These are phyloP conservation scores for Extremus antarcticus DNA, from an alignment of 495 filamentous ascomycete species.

Conservation along the genomic window DNA sequence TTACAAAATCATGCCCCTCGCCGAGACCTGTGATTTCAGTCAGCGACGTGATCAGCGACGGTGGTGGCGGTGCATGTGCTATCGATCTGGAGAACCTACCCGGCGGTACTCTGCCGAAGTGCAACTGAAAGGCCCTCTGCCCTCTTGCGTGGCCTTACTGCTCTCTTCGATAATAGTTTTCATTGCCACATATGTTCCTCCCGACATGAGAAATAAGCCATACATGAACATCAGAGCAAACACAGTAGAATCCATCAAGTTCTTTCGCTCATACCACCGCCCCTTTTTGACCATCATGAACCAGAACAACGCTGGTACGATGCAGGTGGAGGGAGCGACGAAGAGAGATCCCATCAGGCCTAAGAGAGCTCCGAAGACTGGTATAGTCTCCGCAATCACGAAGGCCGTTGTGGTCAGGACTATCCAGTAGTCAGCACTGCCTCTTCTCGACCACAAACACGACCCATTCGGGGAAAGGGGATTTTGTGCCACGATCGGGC, in stretches of 20 bases:
- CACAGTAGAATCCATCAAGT: conserved; percentile 16
- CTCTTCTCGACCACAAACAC: too few relatives aligned
- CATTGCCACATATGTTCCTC: conserved; percentile 28
- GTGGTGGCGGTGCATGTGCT: too few relatives aligned
- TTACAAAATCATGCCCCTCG: too few relatives aligned
- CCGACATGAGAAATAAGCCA: conserved; percentile 24
- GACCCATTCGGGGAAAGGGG: too few relatives aligned
- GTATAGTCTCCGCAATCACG: conserved; percentile 30
- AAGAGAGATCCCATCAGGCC: conserved; percentile 22
- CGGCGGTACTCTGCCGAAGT: too few relatives aligned
- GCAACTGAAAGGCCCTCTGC: conserved; percentile 11
- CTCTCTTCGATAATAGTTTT: conserved; percentile 28
- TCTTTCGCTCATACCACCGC: conserved; percentile 32
- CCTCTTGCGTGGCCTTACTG: conserved; percentile 17
- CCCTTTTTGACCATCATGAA: conserved; percentile 33
- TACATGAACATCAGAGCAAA: conserved; percentile 25
- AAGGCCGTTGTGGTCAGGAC: conserved; percentile 22
- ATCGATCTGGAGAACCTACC: too few relatives aligned
- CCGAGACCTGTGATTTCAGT: too few relatives aligned
- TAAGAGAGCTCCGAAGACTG: conserved; percentile 31
- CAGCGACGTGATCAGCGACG: too few relatives aligned
- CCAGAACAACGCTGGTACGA: conserved; percentile 38
- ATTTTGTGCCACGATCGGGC: too few relatives aligned
- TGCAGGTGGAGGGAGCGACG: conserved; percentile 23
- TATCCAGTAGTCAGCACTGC: too few relatives aligned